phyloP scores from a whole-genome alignment of 2,329 filamentous ascomycete genomes.

The Westerdykella ornata region DNA sequence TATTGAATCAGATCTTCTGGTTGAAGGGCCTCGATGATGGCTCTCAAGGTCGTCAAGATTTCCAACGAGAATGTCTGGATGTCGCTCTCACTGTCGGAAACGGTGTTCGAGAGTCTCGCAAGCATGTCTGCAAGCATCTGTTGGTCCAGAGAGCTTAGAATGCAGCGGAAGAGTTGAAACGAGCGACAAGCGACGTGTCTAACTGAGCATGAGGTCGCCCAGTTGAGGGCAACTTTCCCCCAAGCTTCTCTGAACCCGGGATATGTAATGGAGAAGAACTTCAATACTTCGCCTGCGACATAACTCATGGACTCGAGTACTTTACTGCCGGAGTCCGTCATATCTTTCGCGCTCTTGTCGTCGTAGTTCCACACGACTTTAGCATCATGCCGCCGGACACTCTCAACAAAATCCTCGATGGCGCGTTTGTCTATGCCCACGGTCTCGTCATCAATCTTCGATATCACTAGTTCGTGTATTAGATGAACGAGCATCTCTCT shows the following conservation, averaged over 20 bases:
- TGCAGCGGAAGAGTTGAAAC: constrained; percentile 94
- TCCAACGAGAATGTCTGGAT: constrained; percentile 98
- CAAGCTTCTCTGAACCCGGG: constrained; percentile 85
- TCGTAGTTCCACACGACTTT: constrained; percentile 92
- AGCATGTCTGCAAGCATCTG: constrained; percentile 97
- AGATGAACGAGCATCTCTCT: constrained; percentile 97
- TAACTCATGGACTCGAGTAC: constrained; percentile 84
- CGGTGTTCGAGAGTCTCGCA: constrained; percentile 87
- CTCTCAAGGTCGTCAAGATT: constrained; percentile 87
- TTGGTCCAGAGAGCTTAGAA: constrained; percentile 83
- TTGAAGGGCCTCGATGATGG: constrained; percentile 79
- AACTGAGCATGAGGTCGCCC: constrained; percentile 95
- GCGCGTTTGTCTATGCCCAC: constrained; percentile 61
- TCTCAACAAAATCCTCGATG: constrained; percentile 83
- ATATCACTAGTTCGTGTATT: constrained; percentile 90
- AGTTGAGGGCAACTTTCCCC: constrained; percentile 82
- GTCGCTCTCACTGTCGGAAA: constrained; percentile 86
- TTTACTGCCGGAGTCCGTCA: constrained; percentile 65
- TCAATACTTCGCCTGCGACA: constrained; percentile 73
- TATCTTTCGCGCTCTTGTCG: constrained; percentile 70
- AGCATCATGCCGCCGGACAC: constrained; percentile 74
- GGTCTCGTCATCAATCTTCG: constrained; percentile 62
- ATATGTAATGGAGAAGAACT: constrained; percentile 77
- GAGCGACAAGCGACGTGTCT: constrained; percentile 91
- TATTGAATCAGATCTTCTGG: constrained; percentile 76